phyloP scores from a whole-genome alignment of 2,329 filamentous ascomycete species.

The Fusarium azukiicola region DNA sequence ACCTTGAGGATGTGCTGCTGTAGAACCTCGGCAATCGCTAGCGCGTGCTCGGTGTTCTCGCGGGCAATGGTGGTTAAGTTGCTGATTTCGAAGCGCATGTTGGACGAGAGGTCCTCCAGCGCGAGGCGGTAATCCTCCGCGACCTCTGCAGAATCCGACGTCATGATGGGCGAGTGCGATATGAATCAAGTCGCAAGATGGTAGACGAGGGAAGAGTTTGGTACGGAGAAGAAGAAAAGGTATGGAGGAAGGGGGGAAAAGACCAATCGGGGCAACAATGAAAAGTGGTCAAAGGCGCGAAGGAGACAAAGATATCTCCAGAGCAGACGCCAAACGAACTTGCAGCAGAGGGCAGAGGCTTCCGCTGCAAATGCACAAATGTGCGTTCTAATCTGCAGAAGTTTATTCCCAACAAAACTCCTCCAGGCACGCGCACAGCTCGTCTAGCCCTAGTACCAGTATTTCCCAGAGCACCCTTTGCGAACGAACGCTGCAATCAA shows the following conservation, averaged over 20 bases:
- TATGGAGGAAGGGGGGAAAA: constrained; percentile 35
- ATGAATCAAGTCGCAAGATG: constrained; percentile 35
- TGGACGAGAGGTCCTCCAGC: constrained; percentile 93
- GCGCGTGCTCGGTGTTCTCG: constrained; percentile 97
- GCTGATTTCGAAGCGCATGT: constrained; percentile 97
- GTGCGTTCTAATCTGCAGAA: constrained; percentile 53
- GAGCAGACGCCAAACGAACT: constrained; percentile 29
- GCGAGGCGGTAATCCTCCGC: constrained; percentile 97
- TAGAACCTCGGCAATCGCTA: constrained; percentile 94
- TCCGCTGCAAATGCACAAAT: constrained; percentile 43
- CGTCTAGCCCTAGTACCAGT: constrained; percentile 51
- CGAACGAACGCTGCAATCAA: constrained; percentile 40
- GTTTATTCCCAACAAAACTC: constrained; percentile 56
- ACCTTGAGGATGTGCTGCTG: constrained; percentile 97
- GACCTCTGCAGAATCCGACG: constrained; percentile 87
- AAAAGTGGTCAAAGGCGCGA: constrained; percentile 26
- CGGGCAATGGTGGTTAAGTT: constrained; percentile 98
- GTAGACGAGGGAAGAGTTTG: constrained; percentile 22
- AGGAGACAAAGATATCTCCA: constrained; percentile 31
- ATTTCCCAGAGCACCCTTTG: constrained; percentile 50
- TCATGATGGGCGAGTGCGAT: constrained; percentile 62
- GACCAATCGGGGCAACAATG: constrained; percentile 24
- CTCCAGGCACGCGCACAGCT: constrained; percentile 47
- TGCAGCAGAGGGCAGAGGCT: constrained; percentile 35
- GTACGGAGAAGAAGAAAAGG: constrained; percentile 32